Evolutionary conservation across 495 filamentous ascomycete genomes (phyloP), one percentile per base, ranked within the genome.

Genomic region (Lasiosphaeris hirsuta): DNA sequence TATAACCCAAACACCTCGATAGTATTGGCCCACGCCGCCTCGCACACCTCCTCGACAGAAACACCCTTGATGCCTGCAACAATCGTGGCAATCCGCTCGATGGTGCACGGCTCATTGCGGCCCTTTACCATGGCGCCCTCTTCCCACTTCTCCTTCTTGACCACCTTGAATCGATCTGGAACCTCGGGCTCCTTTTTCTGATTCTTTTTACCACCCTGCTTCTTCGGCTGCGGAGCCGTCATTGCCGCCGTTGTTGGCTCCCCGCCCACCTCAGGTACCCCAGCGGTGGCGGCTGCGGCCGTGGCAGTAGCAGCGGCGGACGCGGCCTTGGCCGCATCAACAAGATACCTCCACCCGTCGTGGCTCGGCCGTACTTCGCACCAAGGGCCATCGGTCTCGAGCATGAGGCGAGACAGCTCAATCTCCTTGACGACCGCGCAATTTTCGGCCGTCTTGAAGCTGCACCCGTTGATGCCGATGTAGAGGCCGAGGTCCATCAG

Each of bases 351-450:
- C 63, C 79, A 83, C 13, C 84, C 81, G 49, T 84, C 85, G 66
- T 89, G 86, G 19, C 73, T 81, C 0, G 82, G 81, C 37, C 85
- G 71, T 14, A 88, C 84, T 65, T 88, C 85, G 61, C 85, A 88
- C 92, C 92, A 97, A 33, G 92, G 92, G 8, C 92, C 92, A 73
- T 97, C 92, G 6, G 92, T 97, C 79, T 97, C 92, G 43, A 97
- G 81, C 80, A 96, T 92, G 45, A 97, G 65, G 47, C 84, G 62
- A 17, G 85, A 82, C 35, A 97, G 72, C 6, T 84, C 87, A 19
- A 96, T 80, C 58, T 87, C 82, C 56, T 79, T 82, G 0, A 95
- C 90, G 4, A 96, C 90, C 7, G 80, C 86, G 15, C 95, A 77
- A 57, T 96, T 96, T 68, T 94, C 90, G 13, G 85, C 87, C 1